A percentile compares a stretch with the other conserved stretches of the same genome.
These are phyloP conservation scores for Diaporthe vaccinii DNA, from an alignment of 2,329 filamentous ascomycete species.

Conservation along the genomic window DNA sequence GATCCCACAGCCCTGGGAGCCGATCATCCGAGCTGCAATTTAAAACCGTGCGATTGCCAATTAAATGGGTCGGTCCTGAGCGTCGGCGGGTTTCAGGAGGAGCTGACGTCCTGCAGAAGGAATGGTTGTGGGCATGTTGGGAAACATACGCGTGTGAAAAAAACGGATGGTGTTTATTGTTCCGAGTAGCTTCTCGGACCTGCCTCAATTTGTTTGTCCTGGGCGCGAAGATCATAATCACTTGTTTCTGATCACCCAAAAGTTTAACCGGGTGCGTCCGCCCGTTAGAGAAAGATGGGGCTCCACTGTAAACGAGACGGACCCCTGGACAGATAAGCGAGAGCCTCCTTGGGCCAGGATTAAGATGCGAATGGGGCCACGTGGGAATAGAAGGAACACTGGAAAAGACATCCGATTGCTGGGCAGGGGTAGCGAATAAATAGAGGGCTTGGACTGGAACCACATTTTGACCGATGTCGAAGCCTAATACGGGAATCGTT, in stretches of 20 bases:
- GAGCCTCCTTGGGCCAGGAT: neutral
- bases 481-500: neutral
- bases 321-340: conserved; percentile 29
- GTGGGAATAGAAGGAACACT: neutral
- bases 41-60: conserved; percentile 36
- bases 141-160: neutral
- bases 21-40: conserved; percentile 36
- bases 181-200: neutral
- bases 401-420: neutral
- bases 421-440: conserved; percentile 22
- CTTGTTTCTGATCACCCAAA: conserved; percentile 14
- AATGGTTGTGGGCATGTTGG: neutral
- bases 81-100: conserved; percentile 34
- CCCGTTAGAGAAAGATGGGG: conserved; percentile 19
- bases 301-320: conserved; percentile 35
- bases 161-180: neutral
- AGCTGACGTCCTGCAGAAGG: conserved; percentile 32
- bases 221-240: conserved; percentile 16
- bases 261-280: conserved; percentile 6
- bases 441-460: conserved; percentile 13
- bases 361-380: conserved; percentile 24
- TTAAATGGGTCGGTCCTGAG: conserved; percentile 35
- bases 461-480: neutral
- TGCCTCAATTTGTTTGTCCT: conserved; percentile 3
- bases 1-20: conserved; percentile 1